A percentile compares a stretch with the other conserved stretches of the same genome.
Conservation (phyloP, 306 rosid genomes). For the Ceratonia siliqua region DNA sequence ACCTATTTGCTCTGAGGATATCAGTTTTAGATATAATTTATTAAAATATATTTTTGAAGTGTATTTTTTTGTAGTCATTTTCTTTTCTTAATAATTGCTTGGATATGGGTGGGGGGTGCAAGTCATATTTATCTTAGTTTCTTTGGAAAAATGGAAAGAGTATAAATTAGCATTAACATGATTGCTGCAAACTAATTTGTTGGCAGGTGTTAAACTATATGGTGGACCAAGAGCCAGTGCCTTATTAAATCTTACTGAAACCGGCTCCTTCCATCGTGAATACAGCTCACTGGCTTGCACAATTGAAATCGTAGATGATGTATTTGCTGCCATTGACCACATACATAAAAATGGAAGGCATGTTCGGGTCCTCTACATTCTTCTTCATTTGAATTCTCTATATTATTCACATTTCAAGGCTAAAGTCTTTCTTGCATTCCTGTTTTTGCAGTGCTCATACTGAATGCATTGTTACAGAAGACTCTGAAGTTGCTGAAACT, state of each 20-base stretch:
- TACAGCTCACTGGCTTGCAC: slow-evolving; percentile 80
- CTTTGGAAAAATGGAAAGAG: neutral
- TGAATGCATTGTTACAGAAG: slow-evolving; percentile 80
- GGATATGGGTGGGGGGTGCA: neutral
- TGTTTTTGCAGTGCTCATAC: slow-evolving; percentile 69
- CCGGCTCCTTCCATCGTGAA: slow-evolving; percentile 64
- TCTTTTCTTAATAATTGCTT: neutral
- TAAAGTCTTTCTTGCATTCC: slow-evolving; percentile 4
- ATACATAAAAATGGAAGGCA: slow-evolving; percentile 79
- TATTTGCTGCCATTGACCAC: slow-evolving; percentile 75
- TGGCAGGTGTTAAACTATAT: slow-evolving; percentile 67
- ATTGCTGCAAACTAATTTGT: slow-evolving; percentile 12
- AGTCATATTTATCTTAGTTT: slow-evolving; percentile 7
- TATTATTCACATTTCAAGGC: neutral
- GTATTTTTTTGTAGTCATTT: slow-evolving; percentile 15
- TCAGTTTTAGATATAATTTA: neutral
- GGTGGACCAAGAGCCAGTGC: slow-evolving; percentile 83
- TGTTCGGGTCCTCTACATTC: slow-evolving; percentile 11
- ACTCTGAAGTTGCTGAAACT: slow-evolving; percentile 61
- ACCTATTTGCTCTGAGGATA: neutral
- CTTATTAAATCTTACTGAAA: slow-evolving; percentile 52
- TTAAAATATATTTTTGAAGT: neutral
- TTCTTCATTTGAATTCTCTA: neutral
- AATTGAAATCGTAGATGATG: slow-evolving; percentile 81
- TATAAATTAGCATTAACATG: neutral